These are phyloP conservation scores for Umbelopsis sp. DNA, from an alignment of 192 early-diverging fungal genomes.

Conservation along the genomic window DNA sequence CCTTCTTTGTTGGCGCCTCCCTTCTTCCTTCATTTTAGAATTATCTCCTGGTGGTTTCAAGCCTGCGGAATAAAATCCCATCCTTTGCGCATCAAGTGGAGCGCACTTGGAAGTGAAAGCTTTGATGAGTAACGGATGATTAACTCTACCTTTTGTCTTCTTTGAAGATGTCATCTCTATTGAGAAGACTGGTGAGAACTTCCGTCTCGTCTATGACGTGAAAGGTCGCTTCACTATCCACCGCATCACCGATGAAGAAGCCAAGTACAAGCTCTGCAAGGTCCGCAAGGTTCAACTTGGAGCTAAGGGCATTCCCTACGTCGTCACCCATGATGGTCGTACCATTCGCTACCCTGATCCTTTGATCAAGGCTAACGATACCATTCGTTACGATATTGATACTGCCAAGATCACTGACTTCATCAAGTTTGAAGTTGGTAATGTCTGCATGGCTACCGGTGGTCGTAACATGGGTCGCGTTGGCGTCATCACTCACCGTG, in stretches of 20 bases:
- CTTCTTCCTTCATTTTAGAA: not conserved
- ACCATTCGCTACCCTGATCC: slow-evolving; percentile 99
- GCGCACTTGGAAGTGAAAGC: slow-evolving; percentile 26
- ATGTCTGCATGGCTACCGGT: slow-evolving; percentile 97
- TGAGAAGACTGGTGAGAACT: slow-evolving; percentile 98
- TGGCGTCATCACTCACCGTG: slow-evolving; percentile 95
- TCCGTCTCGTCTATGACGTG: slow-evolving; percentile 99
- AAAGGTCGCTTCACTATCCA: slow-evolving; percentile 99
- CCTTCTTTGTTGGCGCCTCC: slow-evolving; percentile 16
- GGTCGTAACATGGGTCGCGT: slow-evolving; percentile 99
- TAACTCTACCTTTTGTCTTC: slow-evolving; percentile 23
- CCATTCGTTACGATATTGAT: slow-evolving; percentile 95
- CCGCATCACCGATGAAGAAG: slow-evolving; percentile 97
- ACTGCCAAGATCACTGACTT: slow-evolving; percentile 90
- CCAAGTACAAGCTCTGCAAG: slow-evolving; percentile 99
- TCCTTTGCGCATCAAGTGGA: slow-evolving; percentile 6
- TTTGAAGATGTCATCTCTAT: slow-evolving; percentile 84
- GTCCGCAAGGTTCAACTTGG: slow-evolving; percentile 95
- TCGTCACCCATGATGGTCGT: slow-evolving; percentile 99
- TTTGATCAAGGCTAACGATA: slow-evolving; percentile 99
- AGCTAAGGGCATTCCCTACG: slow-evolving; percentile 93
- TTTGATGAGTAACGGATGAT: slow-evolving; percentile 40
- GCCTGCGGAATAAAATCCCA: too few relatives aligned
- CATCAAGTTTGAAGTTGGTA: slow-evolving; percentile 98
- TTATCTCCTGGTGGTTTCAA: not conserved